Base-by-base conservation (phyloP, 202 grass and related monocot species). In the Thinopyrum obtusiflorum region DNA sequence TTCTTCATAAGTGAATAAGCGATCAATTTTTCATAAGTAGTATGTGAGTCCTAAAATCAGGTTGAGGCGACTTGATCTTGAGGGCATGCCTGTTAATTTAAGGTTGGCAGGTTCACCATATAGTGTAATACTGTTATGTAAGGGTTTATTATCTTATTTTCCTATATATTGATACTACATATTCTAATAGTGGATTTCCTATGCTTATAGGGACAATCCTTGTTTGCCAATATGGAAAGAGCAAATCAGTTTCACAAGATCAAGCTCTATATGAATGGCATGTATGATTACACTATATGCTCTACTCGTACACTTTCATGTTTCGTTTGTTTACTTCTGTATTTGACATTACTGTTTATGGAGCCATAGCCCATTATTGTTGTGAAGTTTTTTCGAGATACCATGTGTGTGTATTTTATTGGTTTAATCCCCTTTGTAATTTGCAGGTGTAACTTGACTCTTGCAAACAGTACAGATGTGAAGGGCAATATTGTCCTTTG, bases 401-500 rank as follows among this genome's bases (percentile, higher is more conserved):
- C 15, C 18, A 47, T 49, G 71, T 46, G 37, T 7, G 8, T 73
- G 21, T 73, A 9, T 47, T 66, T 68, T 21, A 23, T 20, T 24
- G 12, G 7, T 68, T 24, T 24, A 35, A 68, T 24, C 33, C 64
- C 2, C 11, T 32, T 18, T 39, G 21, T 35, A 24, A 40, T 74
- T 40, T 65, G 36, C 73, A 89, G 82, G 44, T 84, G 83, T 73
- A 66, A 88, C 36, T 61, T 69, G 4, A 70, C 27, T 65, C 21
- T 73, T 74, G 64, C 79, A 37, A 68, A 47, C 3, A 20, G 73
- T 77, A 8, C 55, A 33, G 37, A 81, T 61, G 67, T 89, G 42
- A 82, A 77, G 5, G 82, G 76, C 4, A 82, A 73, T 55, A 17
- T 78, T 61, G 12, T 78, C 32, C n/a, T 39, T 33, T 78, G 27